Percentiles rank a stretch among this genome's conserved stretches.
phyloP scores from a whole-genome alignment of 441 rosid species.

The Populus hybrid region DNA sequence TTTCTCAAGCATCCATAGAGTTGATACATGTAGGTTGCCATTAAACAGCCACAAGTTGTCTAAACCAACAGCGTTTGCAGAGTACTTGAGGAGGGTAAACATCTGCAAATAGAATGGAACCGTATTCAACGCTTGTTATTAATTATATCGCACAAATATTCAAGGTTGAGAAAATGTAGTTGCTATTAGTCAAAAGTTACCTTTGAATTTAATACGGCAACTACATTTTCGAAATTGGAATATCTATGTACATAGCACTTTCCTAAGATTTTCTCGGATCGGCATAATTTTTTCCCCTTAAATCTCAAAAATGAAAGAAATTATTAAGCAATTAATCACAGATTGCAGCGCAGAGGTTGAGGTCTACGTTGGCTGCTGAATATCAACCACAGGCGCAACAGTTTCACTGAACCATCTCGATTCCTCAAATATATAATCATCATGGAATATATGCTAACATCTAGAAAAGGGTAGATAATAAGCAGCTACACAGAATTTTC shows the following conservation, averaged over 20 bases:
- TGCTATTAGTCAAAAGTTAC: background rate
- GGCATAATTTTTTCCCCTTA: background rate
- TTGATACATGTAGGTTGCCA: no score
- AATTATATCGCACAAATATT: no score
- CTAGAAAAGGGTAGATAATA: background rate
- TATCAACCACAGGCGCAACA: background rate
- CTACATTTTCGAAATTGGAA: background rate
- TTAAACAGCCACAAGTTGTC: no score
- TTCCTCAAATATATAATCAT: background rate
- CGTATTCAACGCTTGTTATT: no score
- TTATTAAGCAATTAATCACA: background rate
- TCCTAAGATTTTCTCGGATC: background rate
- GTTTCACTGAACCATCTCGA: background rate
- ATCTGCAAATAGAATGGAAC: no score
- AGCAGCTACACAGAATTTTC: background rate
- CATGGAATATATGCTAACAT: background rate
- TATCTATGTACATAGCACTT: background rate
- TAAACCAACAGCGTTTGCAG: no score
- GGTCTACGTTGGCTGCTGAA: background rate
- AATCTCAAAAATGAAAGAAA: no score
- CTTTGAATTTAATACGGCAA: constrained; percentile 1
- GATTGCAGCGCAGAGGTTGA: background rate
- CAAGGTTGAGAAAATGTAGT: background rate
- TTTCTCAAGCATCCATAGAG: no score
- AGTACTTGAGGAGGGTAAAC: no score